Percentiles rank a stretch among this genome's conserved stretches.
Evolutionary conservation across 805 yeast species (phyloP).

Genomic region (Candida michaelii): DNA sequence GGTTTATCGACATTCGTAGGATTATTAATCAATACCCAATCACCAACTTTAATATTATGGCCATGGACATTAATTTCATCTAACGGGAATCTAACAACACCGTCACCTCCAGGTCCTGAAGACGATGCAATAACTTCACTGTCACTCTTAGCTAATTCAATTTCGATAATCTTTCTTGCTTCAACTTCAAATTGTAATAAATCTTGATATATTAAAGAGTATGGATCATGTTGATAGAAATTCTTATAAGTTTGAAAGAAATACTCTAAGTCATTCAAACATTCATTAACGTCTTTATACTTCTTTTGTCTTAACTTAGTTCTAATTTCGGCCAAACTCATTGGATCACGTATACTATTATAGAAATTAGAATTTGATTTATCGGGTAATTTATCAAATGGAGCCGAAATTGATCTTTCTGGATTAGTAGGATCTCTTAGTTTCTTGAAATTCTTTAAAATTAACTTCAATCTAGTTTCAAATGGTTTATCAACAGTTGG

Average conservation of each 20-base stretch:
- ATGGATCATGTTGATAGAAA: slow-evolving; percentile 52
- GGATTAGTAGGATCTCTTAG: slow-evolving; percentile 53
- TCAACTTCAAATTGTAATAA: slow-evolving; percentile 62
- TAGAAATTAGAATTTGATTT: slow-evolving; percentile 58
- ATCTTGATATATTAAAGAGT: slow-evolving; percentile 58
- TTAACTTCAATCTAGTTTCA: slow-evolving; percentile 87
- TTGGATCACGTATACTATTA: slow-evolving; percentile 54
- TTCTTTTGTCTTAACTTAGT: slow-evolving; percentile 83
- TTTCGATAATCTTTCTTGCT: slow-evolving; percentile 56
- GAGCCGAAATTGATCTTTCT: slow-evolving; percentile 51
- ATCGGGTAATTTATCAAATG: slow-evolving; percentile 84
- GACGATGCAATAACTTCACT: slow-evolving; percentile 56
- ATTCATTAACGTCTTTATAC: slow-evolving; percentile 72
- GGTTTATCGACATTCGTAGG: slow-evolving; percentile 89
- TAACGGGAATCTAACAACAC: slow-evolving; percentile 68
- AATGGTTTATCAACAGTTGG: slow-evolving; percentile 89
- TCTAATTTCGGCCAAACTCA: slow-evolving; percentile 70
- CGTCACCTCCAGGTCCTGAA: slow-evolving; percentile 42
- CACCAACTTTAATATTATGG: slow-evolving; percentile 79
- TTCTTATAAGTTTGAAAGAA: slow-evolving; percentile 74
- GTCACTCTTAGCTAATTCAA: slow-evolving; percentile 81
- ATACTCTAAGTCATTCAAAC: slow-evolving; percentile 71
- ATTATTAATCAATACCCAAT: slow-evolving; percentile 88
- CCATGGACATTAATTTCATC: slow-evolving; percentile 74
- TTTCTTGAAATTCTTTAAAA: slow-evolving; percentile 77